These are phyloP conservation scores for Coemansia sp. DNA, from an alignment of 192 early-diverging fungal species.

Conservation along the genomic window DNA sequence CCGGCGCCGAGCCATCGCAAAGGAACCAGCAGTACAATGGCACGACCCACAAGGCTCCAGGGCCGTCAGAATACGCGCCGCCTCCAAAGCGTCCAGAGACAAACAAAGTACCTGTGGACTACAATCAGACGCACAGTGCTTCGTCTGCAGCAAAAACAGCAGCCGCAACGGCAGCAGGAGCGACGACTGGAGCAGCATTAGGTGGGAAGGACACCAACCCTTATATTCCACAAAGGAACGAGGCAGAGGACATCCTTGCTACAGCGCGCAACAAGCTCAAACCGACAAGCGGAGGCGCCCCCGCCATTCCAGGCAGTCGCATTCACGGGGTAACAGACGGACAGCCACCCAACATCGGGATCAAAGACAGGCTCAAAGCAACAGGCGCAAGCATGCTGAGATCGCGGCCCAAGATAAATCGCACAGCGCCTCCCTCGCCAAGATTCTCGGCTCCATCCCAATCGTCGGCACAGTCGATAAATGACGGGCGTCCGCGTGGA, in stretches of 20 bases:
- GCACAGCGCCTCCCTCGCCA: slow-evolving; percentile 15
- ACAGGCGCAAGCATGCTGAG: slow-evolving; percentile 44
- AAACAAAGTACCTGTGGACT: not conserved
- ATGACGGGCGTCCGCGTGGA: slow-evolving; percentile 12
- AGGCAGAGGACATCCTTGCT: slow-evolving; percentile 31
- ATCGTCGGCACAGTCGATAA: not conserved
- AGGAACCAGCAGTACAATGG: not conserved
- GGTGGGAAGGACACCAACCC: not conserved
- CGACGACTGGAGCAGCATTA: slow-evolving; percentile 9
- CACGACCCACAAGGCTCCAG: not conserved
- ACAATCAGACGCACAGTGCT: not conserved
- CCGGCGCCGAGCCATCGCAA: slow-evolving; percentile 4
- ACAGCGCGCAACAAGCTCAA: slow-evolving; percentile 36
- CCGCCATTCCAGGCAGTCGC: slow-evolving; percentile 1
- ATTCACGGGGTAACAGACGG: slow-evolving; percentile 2
- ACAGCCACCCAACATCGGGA: slow-evolving; percentile 15
- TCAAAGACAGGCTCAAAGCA: slow-evolving; percentile 47
- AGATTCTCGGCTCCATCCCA: not conserved
- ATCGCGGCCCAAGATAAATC: slow-evolving; percentile 35
- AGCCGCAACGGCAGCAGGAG: slow-evolving; percentile 1
- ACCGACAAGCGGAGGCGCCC: slow-evolving; percentile 11
- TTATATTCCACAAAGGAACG: slow-evolving; percentile 9
- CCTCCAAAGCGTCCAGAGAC: slow-evolving; percentile 9
- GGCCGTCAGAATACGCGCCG: not conserved
- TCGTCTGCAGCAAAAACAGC: not conserved